Evolutionary conservation across 768 basidiomycete species (phyloP).

Genomic region (Candolleomyces aberdarensis): DNA sequence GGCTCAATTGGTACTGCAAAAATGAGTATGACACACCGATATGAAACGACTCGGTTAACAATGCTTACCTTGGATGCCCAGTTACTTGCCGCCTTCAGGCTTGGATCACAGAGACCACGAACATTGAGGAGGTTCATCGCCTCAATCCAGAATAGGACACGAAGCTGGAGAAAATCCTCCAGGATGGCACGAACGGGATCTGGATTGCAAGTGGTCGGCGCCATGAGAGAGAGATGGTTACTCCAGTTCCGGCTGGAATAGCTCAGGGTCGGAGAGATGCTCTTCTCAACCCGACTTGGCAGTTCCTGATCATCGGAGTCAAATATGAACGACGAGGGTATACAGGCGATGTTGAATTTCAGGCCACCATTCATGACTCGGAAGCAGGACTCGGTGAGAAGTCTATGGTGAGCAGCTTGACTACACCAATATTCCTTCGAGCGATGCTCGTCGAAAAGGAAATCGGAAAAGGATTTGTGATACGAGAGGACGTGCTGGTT

Average conservation of each 20-base stretch:
- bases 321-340: neutral
- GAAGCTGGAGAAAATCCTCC: constrained; percentile 10
- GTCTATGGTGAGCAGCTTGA: neutral
- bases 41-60: neutral
- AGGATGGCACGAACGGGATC: neutral
- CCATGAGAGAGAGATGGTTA: neutral
- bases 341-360: no score
- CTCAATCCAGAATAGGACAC: constrained; percentile 24
- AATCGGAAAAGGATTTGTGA: neutral
- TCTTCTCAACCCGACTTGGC: neutral
- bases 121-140: constrained; percentile 23
- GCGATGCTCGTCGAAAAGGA: neutral
- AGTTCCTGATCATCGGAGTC: neutral
- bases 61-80: neutral
- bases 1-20: neutral
- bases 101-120: constrained; percentile 12
- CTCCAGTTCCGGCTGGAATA: neutral
- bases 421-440: neutral
- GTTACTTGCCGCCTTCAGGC: neutral
- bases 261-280: neutral
- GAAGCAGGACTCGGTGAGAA: neutral
- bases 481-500: neutral
- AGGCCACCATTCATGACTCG: neutral
- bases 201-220: neutral
- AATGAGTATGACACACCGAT: neutral